Evolutionary conservation across 148 eudicot genomes (phyloP), one percentile per base, ranked within the genome.

Genomic region (Dysphania ambrosioides): DNA sequence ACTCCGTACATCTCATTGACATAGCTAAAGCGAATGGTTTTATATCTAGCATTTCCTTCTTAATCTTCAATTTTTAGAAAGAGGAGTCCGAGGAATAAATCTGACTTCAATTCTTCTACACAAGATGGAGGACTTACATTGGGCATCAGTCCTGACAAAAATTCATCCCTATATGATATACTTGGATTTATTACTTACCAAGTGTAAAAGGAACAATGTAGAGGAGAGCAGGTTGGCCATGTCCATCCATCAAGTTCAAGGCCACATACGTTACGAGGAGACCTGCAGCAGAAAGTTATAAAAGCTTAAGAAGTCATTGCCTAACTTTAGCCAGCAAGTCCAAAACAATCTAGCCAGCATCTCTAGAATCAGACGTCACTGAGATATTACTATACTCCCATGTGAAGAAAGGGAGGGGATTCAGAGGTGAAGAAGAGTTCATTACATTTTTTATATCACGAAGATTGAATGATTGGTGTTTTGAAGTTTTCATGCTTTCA

Each of bases 191-290:
- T 2, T 15, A 63, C 88, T 36, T 86, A 96, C 99, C 97, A 38
- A 92, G 86, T 47, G 91, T 92, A 87, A 90, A 92, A 21, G 99
- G 99, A 70, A 92, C 99, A 69, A 96, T 96, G 90, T 96, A 96
- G 72, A 96, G 99, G 79, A 96, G 74, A 79, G 99, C 99, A 57
- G 99, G 99, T 86, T 96, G 99, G 38, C 99, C 99, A 82, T 96
- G 99, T 80, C 99, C 99, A 57, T 96, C 99, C 99, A 96, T 96
- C 85, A 96, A 75, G 85, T 96, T 96, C 87, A 96, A 85, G 63
- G 99, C 99, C 72, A 96, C 88, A 42, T 96, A 96, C 8, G 99
- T 96, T 64, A 88, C 41, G 15, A 96, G 92, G 62, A 96, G 91
- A 81, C 97, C 99, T 96, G 82, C 81, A 82, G 26, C 41, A 34